Base-by-base conservation (phyloP, 176 grass and related monocot genomes). In the Rhynchospora pubera region DNA sequence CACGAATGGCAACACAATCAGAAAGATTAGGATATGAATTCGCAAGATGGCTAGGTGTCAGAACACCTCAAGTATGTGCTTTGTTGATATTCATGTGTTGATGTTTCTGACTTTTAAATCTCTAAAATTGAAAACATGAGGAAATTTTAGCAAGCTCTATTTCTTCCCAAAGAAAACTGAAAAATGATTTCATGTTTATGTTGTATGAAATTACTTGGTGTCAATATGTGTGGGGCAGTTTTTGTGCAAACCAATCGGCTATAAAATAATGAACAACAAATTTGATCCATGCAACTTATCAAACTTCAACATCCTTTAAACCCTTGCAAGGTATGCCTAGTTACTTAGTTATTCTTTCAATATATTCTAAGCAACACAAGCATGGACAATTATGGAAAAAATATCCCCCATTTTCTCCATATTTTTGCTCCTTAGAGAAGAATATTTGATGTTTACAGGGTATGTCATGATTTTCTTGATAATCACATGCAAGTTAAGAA, bases 1-100 rank as follows among this genome's bases (percentile, higher is more conserved):
- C 94, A 46, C 93, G 94, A 83, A 97, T 97, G 94, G 92, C 94
- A 64, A 97, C 94, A 51, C 94, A 97, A 78, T 97, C 94, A 24
- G 94, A 94, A 84, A 89, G 94, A 63, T 86, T 97, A 51, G 94
- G 94, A 9, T 92, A 97, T 69, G 92, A 97, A 89, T 88, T 97
- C 45, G 94, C 94, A 28, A 97, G 89, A 92, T 94, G 90, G 92
- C 88, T 97, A 62, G 83, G 92, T 65, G 90, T 97, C 61, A 89
- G 87, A 78, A 92, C 94, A 64, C 94, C 94, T 83, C 94, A 94
- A 90, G 94, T 97, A 77, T 79, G 80, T 83, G 68, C 34, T 59
- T 82, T 26, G 19, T 71, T 79, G 79, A 22, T 50, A 26, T 65
- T 82, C 16, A 52, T 51, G 30, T 63, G 52, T 23, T 70, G n/a